Evolutionary conservation across 1,139 yeast species (phyloP), one percentile per base, ranked within the genome.

Genomic region (Taiozyma sp.): DNA sequence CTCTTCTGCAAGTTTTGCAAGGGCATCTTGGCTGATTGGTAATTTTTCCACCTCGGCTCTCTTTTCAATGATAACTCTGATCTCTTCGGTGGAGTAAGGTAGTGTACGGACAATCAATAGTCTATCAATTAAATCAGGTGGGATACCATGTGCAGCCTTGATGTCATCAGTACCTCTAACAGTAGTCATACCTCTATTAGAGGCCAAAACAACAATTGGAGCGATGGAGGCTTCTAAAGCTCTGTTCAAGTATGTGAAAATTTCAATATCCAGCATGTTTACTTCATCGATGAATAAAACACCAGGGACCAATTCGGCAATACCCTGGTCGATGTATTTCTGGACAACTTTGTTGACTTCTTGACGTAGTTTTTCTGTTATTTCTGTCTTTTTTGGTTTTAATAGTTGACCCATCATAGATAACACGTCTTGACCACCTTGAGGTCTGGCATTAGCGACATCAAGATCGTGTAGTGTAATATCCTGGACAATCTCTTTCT

Each of bases 401-500:
- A 93, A 77, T 57, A 93, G 75, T 72, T 93, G 99, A 44, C 98
- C 98, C 99, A 93, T 93, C 96, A 95, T 89, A 9, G 97, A 89
- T 66, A 93, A 79, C 47, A 95, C 96, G 66, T 93, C 99, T 71
- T 95, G 99, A 34, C 99, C 99, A 58, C 99, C 99, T 71, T 93
- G 98, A 14, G 99, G 99, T 63, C 91, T 81, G 2, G 99, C 91
- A 66, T 93, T 93, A 47, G 99, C 99, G 47, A 89, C 85, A 70
- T 93, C 99, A 65, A 93, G 75, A 67, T 93, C 99, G 66, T 95
- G 97, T 60, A 93, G 77, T 2, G 99, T 89, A 45, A 93, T 97
- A 65, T 93, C 99, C 70, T 93, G 99, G 21, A 95, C 96, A 61
- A 93, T 90, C 70, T 93, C 99, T 70, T 93, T 93, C 79, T 91